Base-by-base conservation (phyloP, 2,329 filamentous ascomycete species). In the Fusarium miscanthi region DNA sequence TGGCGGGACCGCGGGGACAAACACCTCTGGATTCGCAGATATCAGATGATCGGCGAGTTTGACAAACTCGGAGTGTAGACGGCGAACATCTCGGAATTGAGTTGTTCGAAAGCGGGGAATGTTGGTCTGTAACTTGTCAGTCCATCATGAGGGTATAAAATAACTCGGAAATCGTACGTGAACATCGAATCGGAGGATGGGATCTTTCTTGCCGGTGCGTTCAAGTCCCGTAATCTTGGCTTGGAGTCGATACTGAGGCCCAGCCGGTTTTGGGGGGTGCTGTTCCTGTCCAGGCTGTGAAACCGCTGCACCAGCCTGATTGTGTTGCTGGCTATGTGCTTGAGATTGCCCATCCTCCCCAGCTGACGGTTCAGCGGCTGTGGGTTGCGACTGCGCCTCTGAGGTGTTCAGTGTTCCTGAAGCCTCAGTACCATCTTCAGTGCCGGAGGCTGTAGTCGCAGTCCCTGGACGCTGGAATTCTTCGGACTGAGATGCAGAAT, bases 21-120 rank as follows among this genome's bases (percentile, higher is more conserved):
- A 87, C 13, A 94, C 93, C 82, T 99, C 96, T 7, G 96, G 96
- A 78, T 98, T 98, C n/a, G 95, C 95, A 30, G 95, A 98, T 81
- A 98, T 94, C 63, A 99, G 87, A 82, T 99, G 96, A 66, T 97
- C 93, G 62, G 93, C 94, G n/a, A 99, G 91, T 83, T 98, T 99
- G 73, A 94, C 88, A 78, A 99, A 99, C 80, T 99, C 96, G 52
- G 94, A 94, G 83, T 99, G 96, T 69, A 97, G 92, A 68, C 96
- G 93, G 76, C 96, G 93, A 74, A 99, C 94, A 82, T 99, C 96
- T 79, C 96, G 94, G 84, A 98, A 99, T 82, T 99, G 96, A 9
- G 96, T 99, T 1, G 96, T 99, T 77, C 96, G 91, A 83, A 98
- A 99, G 76, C 95, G 95, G 59, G 95, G 95, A n/a, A 99, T 92